Evolutionary conservation across 108 stramenopile genomes (phyloP), one percentile per base, ranked within the genome.

Genomic region (Stephanodiscus minutulus): DNA sequence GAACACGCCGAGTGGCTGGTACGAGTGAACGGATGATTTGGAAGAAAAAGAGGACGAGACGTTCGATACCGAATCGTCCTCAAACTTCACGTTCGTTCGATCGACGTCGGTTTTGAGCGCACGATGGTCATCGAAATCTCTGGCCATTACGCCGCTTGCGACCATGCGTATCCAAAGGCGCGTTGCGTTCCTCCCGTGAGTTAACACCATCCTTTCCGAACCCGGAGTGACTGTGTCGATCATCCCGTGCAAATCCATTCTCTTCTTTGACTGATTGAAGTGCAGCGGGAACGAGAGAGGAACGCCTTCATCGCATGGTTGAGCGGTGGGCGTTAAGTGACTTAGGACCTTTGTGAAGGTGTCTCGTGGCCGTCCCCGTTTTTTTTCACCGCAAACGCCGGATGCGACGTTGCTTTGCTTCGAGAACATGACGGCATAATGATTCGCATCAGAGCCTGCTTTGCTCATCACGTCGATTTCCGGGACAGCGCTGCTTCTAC

Each of bases 101-200:
- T 12, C n/a, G 20, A 47, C 47, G 25, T 49, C 56, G 35, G 15
- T 28, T 52, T 18, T 22, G 15, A 28, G 27, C 50, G 56, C 27
- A 9, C 41, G 47, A 36, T 54, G 17, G 44, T 54, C 18, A 13
- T 57, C 27, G 53, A 22, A 50, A 35, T 28, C 61, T 18, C 27
- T 20, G 29, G 48, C 41, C 28, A 64, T 58, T 7, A 47, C 66
- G 31, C 66, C 72, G 18, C 66, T 60, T 25, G 78, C 72, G 37
- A 79, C 67, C 52, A 79, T 36, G 9, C 78, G 60, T 20, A 55
- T 47, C 54, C 71, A 73, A 3, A 79, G 37, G 8, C 61, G 60
- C 55, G 43, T 67, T 57, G 78, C 72, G 41, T 68, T 63, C 39
- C 61, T 73, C 1, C 78, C 78, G 21, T 79, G 78, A 18, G 61